Conservation (phyloP, 192 early-diverging fungal genomes). For the Lobosporangium transversale region DNA sequence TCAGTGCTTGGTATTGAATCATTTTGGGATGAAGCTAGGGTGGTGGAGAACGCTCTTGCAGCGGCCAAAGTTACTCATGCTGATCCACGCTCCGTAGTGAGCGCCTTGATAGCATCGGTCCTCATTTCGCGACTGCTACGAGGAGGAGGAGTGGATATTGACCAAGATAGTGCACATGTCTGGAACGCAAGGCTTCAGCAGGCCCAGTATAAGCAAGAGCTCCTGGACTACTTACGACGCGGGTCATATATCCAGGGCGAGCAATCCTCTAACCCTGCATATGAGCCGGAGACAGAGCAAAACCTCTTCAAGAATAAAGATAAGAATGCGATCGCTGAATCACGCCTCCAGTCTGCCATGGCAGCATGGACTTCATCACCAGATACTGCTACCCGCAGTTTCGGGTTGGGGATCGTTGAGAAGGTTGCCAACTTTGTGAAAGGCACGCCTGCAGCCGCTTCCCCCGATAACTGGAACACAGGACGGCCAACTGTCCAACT, state of each 20-base stretch:
- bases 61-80: conserved; percentile 58
- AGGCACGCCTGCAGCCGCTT: neutral
- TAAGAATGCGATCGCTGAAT: conserved; percentile 9
- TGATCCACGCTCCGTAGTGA: conserved; percentile 52
- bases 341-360: neutral
- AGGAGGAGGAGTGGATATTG: conserved; percentile 27
- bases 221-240: conserved; percentile 28
- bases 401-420: neutral
- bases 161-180: conserved; percentile 1
- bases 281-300: conserved; percentile 16
- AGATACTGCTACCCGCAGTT: neutral
- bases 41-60: conserved; percentile 50
- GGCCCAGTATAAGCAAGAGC: conserved; percentile 27
- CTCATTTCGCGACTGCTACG: conserved; percentile 53
- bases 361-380: neutral
- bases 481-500: conserved; percentile 6
- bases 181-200: conserved; percentile 27
- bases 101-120: conserved; percentile 40
- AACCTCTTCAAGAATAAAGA: conserved; percentile 14
- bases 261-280: conserved; percentile 11
- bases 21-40: conserved; percentile 55
- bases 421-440: conserved; percentile 8
- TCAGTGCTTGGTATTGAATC: conserved; percentile 48
- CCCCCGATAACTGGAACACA: conserved; percentile 5
- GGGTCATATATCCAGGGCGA: conserved; percentile 30